phyloP scores from a whole-genome alignment of 2,329 filamentous ascomycete genomes.

The Curvularia sp. region DNA sequence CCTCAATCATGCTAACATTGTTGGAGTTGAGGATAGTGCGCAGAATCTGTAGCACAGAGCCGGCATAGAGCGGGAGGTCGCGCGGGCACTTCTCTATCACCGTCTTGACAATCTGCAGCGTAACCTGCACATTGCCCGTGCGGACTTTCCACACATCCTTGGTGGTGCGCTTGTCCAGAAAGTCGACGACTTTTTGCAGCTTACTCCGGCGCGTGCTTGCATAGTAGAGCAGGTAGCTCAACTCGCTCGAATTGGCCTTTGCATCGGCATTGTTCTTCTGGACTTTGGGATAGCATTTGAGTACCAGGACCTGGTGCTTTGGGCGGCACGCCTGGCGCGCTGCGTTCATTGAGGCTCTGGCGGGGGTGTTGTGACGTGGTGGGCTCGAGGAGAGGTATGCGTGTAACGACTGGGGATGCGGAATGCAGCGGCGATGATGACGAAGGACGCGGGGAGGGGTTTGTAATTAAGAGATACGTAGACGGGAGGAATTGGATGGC shows the following conservation, averaged over 20 bases:
- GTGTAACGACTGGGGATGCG: conserved; percentile 6
- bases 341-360: conserved; percentile 58
- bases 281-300: conserved; percentile 95
- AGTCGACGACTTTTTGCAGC: conserved; percentile 93
- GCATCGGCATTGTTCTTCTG: conserved; percentile 87
- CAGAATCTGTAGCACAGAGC: conserved; percentile 83
- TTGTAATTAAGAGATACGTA: conserved; percentile 4
- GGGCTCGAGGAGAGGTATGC: conserved; percentile 9
- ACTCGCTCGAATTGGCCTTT: conserved; percentile 94
- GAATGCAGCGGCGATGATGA: conserved; percentile 8
- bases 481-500: conserved; percentile 3
- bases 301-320: conserved; percentile 94
- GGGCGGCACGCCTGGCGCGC: conserved; percentile 73
- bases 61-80: conserved; percentile 87
- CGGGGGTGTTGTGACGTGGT: conserved; percentile 7
- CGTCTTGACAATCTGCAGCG: conserved; percentile 87
- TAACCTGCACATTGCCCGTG: conserved; percentile 93
- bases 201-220: conserved; percentile 92
- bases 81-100: conserved; percentile 92
- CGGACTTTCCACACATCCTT: conserved; percentile 88
- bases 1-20: conserved; percentile 92
- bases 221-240: conserved; percentile 97
- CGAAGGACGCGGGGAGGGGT: conserved; percentile 5
- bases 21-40: conserved; percentile 81
- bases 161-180: conserved; percentile 91